Conservation (phyloP, 306 rosid species). For the Pterocarpus macrocarpus region DNA sequence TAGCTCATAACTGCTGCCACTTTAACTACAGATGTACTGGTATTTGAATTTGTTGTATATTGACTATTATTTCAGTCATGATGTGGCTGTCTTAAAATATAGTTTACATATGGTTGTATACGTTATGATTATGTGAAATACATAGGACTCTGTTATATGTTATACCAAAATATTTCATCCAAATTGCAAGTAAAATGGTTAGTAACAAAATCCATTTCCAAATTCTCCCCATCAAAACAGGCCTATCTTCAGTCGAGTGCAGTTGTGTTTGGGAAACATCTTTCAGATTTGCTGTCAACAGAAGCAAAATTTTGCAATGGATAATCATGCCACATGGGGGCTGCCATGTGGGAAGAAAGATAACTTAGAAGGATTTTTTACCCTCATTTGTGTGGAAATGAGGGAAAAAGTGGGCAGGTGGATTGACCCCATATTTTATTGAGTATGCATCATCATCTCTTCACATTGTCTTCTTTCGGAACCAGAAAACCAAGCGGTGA, state of each 20-base stretch:
- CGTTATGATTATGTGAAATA: slow-evolving; percentile 52
- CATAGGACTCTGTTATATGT: slow-evolving; percentile 36
- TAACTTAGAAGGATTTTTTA: neutral
- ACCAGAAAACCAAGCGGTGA: slow-evolving; percentile 1
- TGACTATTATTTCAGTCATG: slow-evolving; percentile 54
- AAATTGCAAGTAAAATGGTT: slow-evolving; percentile 29
- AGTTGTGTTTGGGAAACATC: slow-evolving; percentile 15
- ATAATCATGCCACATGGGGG: slow-evolving; percentile 18
- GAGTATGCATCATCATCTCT: slow-evolving; percentile 5
- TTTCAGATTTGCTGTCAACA: slow-evolving; percentile 33
- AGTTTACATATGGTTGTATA: slow-evolving; percentile 59
- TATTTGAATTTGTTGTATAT: slow-evolving; percentile 65
- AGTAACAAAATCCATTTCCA: neutral
- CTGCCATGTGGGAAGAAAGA: slow-evolving; percentile 17
- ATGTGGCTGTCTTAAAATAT: slow-evolving; percentile 60
- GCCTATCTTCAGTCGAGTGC: slow-evolving; percentile 28
- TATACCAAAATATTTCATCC: slow-evolving; percentile 37
- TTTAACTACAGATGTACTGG: slow-evolving; percentile 45
- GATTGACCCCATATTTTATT: slow-evolving; percentile 17
- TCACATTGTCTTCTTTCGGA: slow-evolving; percentile 21
- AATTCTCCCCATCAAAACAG: slow-evolving; percentile 25
- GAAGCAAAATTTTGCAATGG: slow-evolving; percentile 23
- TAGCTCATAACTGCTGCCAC: slow-evolving; percentile 17
- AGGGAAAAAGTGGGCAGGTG: neutral
- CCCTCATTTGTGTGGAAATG: neutral